Evolutionary conservation across 371 early-diverging fungal genomes (phyloP), one percentile per base, ranked within the genome.

Genomic region (Lichtheimia corymbifera): DNA sequence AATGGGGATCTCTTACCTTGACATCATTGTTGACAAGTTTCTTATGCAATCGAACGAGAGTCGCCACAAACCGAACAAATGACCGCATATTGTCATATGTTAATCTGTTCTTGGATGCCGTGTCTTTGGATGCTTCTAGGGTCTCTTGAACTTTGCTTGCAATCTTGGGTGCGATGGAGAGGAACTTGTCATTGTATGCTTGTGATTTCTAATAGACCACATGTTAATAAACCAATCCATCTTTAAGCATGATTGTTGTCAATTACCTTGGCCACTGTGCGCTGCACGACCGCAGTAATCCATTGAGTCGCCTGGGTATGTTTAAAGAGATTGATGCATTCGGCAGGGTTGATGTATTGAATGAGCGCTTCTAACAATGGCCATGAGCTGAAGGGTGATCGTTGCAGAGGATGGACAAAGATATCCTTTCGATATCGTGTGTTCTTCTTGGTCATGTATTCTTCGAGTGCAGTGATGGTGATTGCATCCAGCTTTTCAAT

Each of bases 361-460:
- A 79, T 68, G 43, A 89, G 64, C 4, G 83, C 73, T 35, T 77
- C 74, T 43, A 90, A 59, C 35, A 88, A 62, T 56, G 73, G 73
- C 83, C 88, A 86, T 58, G 85, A 86, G 41, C 82, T 72, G 28
- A 81, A 74, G 15, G 88, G 88, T 64, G 86, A 87, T 55, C 87
- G 82, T 30, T 83, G 80, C 25, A 84, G 74, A 43, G 89, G 74
- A 28, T 86, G 80, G 24, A 83, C 71, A 70, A 91, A 86, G 66
- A 91, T 76, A 63, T 77, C 82, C 25, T 87, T 76, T 57, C 83
- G 81, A 65, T 91, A 62, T 61, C 82, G 83, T 47, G 88, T 83
- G 43, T 87, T 83, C 70, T 89, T 89, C 66, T 83, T 83, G 41
- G 83, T 80, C 83, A 92, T 78, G 65, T 86, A 92, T 59, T 87